Base-by-base conservation (phyloP, 1,284 basidiomycete genomes). In the Ceratorhiza oryzae-sativae region DNA sequence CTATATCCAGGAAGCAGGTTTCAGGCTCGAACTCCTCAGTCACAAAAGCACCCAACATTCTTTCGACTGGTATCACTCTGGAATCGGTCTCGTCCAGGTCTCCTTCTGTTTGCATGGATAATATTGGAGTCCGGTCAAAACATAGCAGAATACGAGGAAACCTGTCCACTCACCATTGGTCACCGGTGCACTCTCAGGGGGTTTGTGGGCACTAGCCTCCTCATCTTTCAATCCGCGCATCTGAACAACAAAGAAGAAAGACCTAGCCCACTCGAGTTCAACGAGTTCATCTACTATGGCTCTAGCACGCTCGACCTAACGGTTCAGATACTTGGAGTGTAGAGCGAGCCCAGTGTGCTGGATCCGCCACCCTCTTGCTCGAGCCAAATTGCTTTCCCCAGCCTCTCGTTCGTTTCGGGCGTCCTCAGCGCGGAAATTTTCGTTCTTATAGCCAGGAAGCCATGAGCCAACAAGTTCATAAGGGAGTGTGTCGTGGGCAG, bases 221-320 rank as follows among this genome's bases (percentile, higher is more conserved):
- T 27, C 4, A 27, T 18, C 46, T 53, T 71, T 71, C 55, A 71
- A 20, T 3, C 67, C 67, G 12, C 67, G 45, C 55, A 59, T 58
- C 45, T 71, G 39, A 18, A 59, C 27, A 10, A 13, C 18, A 15
- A 71, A 59, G 30, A 71, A 48, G n/a, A 49, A 71, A 5, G 30
- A 46, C 56, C 67, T 25, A 15, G 67, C 67, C 67, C 67, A 71
- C 32, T 15, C 18, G 8, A 71, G 53, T 55, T 49, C 27, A 5
- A 9, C 6, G 15, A 15, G 18, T 1, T 5, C 25, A 12, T 71
- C n/a, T 1, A 71, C 46, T n/a, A 59, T 13, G 9, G 36, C 15
- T 6, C 42, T 36, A 0, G 48, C 20, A 2, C 32, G 41, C 6
- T 18, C 18, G 12, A 71, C 27, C 13, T 20, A 71, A 4, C 1